phyloP scores from a whole-genome alignment of 345 rosid genomes.

The Salix udensis region DNA sequence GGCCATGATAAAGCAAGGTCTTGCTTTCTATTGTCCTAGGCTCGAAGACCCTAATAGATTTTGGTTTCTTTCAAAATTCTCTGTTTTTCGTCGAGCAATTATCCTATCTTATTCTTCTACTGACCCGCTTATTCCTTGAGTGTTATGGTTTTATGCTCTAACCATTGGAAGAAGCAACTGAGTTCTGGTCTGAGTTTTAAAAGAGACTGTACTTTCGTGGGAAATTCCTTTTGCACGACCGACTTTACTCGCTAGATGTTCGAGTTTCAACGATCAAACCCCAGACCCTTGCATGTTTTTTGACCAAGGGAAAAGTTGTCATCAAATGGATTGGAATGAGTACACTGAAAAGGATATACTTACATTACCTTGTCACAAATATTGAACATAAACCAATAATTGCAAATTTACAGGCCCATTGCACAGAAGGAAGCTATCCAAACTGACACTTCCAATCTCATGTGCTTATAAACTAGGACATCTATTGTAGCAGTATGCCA shows the following conservation, averaged over 20 bases:
- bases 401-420: slow-evolving; percentile 4
- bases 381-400: not conserved
- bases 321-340: not conserved
- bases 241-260: not conserved
- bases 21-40: too few species aligned
- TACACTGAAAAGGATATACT: not conserved
- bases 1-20: too few species aligned
- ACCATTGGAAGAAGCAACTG: too few species aligned
- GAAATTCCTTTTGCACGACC: not conserved
- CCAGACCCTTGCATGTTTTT: not conserved
- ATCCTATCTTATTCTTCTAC: too few species aligned
- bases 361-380: not conserved
- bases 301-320: not conserved
- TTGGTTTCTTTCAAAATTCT: too few species aligned
- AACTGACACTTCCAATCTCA: not conserved
- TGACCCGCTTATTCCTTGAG: too few species aligned
- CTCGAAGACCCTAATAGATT: too few species aligned
- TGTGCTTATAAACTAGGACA: slow-evolving; percentile 6
- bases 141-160: too few species aligned
- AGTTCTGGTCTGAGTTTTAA: not conserved
- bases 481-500: not conserved
- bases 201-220: not conserved
- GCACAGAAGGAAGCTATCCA: slow-evolving; percentile 2
- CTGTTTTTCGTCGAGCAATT: too few species aligned
- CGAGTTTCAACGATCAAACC: not conserved